Percentiles rank a stretch among this genome's conserved stretches.
Evolutionary conservation across 192 early-diverging fungal species (phyloP).

Genomic region (Pilobolus umbonatus): DNA sequence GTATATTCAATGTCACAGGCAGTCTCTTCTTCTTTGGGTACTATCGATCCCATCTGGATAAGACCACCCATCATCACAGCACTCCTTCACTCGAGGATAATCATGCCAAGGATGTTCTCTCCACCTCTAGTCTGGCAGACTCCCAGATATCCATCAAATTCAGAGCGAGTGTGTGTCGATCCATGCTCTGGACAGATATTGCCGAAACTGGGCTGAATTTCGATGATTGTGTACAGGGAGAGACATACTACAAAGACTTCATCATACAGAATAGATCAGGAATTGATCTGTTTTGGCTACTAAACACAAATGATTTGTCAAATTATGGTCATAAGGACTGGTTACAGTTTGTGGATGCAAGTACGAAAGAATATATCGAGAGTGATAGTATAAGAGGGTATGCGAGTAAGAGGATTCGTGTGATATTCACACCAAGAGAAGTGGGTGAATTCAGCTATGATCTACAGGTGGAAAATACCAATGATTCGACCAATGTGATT

Average conservation of each 20-base stretch:
- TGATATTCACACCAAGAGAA: constrained; percentile 82
- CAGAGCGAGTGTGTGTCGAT: constrained; percentile 81
- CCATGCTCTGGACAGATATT: constrained; percentile 88
- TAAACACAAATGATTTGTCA: constrained; percentile 67
- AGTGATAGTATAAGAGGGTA: constrained; percentile 62
- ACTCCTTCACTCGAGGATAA: background rate
- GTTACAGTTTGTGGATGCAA: constrained; percentile 73
- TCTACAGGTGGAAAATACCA: constrained; percentile 84
- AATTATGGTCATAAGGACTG: constrained; percentile 52
- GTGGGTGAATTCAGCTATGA: constrained; percentile 90
- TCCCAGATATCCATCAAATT: constrained; percentile 69
- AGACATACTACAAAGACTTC: constrained; percentile 87
- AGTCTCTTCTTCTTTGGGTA: constrained; percentile 81
- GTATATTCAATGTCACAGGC: constrained; percentile 77
- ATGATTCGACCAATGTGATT: constrained; percentile 79
- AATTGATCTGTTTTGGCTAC: constrained; percentile 85
- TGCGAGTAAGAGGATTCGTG: constrained; percentile 62
- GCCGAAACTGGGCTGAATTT: constrained; percentile 88
- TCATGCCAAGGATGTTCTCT: background rate
- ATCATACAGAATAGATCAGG: constrained; percentile 85
- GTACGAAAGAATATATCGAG: constrained; percentile 49
- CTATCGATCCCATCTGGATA: constrained; percentile 19
- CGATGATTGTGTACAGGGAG: constrained; percentile 90
- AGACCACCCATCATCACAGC: background rate
- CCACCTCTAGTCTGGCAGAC: constrained; percentile 31